Percentiles rank a stretch among this genome's conserved stretches.
Evolutionary conservation across 73 alveolate genomes (phyloP).

Genomic region (Blepharisma japonicum): DNA sequence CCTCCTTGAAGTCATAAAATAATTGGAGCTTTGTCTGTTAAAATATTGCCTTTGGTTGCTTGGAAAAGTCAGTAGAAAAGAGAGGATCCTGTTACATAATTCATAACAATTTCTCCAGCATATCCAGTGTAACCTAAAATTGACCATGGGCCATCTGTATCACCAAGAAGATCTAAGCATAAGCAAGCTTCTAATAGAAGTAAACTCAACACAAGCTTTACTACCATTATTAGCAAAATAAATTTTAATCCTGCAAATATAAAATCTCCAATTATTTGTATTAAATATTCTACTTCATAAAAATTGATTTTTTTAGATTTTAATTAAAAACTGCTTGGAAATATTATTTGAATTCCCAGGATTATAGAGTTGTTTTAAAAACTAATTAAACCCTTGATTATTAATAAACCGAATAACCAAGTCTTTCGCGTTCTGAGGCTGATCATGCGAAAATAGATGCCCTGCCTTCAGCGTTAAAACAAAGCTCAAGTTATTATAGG

Average conservation of each 20-base stretch:
- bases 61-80: slow-evolving; percentile 17
- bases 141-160: slow-evolving; percentile 6
- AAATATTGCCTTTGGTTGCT: background rate
- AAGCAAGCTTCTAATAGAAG: background rate
- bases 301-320: no score
- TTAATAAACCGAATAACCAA: slow-evolving; percentile 58
- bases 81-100: slow-evolving; percentile 6
- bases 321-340: no score
- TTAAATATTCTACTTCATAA: no score
- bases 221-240: background rate
- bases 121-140: background rate
- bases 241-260: no score
- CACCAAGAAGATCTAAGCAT: background rate
- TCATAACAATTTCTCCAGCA: background rate
- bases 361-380: no score
- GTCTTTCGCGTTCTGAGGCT: slow-evolving; percentile 58
- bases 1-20: slow-evolving; percentile 87
- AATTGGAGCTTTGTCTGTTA: slow-evolving; percentile 29
- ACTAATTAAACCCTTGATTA: background rate
- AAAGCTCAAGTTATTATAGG: background rate
- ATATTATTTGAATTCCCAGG: no score
- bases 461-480: slow-evolving; percentile 68
- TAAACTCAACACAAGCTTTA: background rate
- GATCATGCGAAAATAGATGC: slow-evolving; percentile 85
- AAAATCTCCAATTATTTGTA: no score